Conservation (phyloP, 2,329 filamentous ascomycete species). For the Mollisiaceae sp. region DNA sequence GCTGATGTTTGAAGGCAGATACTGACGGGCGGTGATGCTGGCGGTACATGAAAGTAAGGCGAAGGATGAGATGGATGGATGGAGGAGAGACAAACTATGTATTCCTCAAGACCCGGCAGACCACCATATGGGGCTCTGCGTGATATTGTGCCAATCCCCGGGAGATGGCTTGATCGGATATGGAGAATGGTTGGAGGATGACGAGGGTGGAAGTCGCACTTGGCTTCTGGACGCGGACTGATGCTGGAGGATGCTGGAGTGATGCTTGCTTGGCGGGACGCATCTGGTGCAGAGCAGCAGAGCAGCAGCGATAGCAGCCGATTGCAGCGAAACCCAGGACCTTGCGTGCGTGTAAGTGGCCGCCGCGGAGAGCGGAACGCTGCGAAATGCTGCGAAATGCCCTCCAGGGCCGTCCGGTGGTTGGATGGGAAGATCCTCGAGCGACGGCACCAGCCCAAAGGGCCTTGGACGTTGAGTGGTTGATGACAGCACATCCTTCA, state of each 20-base stretch:
- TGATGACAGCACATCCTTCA: conserved; percentile 5
- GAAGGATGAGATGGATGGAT: conserved; percentile 31
- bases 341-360: background rate
- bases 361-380: background rate
- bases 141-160: conserved; percentile 26
- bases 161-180: conserved; percentile 18
- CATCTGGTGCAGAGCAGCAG: background rate
- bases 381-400: background rate
- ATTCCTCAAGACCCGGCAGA: conserved; percentile 31
- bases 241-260: background rate
- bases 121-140: conserved; percentile 31
- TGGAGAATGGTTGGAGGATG: conserved; percentile 17
- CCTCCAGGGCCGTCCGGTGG: background rate
- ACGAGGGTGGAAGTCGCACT: conserved; percentile 18
- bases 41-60: conserved; percentile 37
- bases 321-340: background rate
- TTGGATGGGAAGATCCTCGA: background rate
- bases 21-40: conserved; percentile 30
- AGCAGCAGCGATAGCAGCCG: too few relatives aligned
- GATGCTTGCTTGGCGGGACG: conserved; percentile 6
- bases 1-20: conserved; percentile 18
- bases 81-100: conserved; percentile 36
- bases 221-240: conserved; percentile 1
- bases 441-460: conserved; percentile 1
- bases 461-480: background rate